These are phyloP conservation scores for Warburgia ugandensis DNA, from an alignment of 164 flowering plant species.

Conservation along the genomic window DNA sequence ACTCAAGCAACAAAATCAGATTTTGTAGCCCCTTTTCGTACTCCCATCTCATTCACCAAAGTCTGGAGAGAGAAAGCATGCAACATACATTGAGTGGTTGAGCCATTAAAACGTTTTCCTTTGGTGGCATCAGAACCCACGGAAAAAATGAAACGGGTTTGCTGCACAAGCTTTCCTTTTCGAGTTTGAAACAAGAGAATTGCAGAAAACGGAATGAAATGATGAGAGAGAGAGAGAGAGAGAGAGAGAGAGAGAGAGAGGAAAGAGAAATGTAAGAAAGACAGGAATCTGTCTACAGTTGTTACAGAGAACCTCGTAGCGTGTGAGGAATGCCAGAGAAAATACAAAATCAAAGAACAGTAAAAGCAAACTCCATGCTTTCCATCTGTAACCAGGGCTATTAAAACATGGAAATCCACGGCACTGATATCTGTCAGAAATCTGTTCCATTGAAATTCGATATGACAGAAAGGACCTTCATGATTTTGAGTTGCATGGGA, in stretches of 20 bases:
- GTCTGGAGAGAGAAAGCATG: neutral
- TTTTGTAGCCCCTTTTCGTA: too few species aligned
- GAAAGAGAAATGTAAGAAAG: neutral
- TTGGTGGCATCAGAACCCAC: neutral
- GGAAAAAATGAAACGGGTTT: conserved; percentile 3
- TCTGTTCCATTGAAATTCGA: neutral
- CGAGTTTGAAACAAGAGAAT: neutral
- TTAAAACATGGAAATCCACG: neutral
- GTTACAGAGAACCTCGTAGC: conserved; percentile 1
- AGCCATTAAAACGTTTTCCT: neutral
- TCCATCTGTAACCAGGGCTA: neutral
- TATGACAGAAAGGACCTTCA: too few species aligned
- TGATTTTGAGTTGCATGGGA: too few species aligned
- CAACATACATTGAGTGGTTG: neutral
- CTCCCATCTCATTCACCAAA: too few species aligned
- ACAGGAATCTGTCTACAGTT: conserved; percentile 12
- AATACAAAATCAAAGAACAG: neutral
- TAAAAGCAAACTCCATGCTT: neutral
- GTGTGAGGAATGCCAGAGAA: neutral
- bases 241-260: neutral
- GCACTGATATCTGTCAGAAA: neutral
- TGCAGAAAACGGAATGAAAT: conserved; percentile 5
- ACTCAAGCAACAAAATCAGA: neutral
- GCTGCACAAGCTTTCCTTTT: neutral
- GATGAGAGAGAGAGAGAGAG: conserved; percentile 1